phyloP scores from a whole-genome alignment of 179 eudicot species.

The Actinidia polygama region DNA sequence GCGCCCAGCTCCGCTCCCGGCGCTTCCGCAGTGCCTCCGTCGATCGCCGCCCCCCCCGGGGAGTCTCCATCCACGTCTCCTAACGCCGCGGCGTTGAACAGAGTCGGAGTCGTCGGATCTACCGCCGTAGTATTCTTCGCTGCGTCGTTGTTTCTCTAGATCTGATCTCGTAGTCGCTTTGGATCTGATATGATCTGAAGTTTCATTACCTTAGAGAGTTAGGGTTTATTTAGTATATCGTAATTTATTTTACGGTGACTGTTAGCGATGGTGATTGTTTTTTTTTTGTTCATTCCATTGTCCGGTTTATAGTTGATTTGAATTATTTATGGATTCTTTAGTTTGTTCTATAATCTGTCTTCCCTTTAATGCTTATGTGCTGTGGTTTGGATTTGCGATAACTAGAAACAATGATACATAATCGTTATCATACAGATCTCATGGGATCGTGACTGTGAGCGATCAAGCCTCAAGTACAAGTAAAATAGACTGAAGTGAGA shows the following conservation, averaged over 20 bases:
- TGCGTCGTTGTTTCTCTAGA: slow-evolving; percentile 53
- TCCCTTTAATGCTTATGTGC: background rate
- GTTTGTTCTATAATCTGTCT: background rate
- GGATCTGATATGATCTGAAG: background rate
- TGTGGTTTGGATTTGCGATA: background rate
- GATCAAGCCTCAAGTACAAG: background rate
- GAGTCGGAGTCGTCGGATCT: slow-evolving; percentile 55
- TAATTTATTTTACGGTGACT: background rate
- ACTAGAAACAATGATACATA: background rate
- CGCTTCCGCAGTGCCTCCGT: slow-evolving; percentile 23
- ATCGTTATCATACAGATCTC: background rate
- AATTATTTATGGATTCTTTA: slow-evolving; percentile 18
- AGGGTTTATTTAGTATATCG: slow-evolving; percentile 5
- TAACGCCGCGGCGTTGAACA: slow-evolving; percentile 40
- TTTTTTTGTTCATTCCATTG: background rate
- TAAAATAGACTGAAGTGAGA: background rate
- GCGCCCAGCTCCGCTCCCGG: slow-evolving; percentile 19
- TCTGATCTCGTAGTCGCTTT: slow-evolving; percentile 33
- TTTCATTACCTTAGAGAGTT: background rate
- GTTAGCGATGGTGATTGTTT: background rate
- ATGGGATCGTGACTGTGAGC: background rate
- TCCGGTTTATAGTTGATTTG: slow-evolving; percentile 1
- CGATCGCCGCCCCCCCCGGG: slow-evolving; percentile 21
- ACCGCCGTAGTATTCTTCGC: slow-evolving; percentile 40
- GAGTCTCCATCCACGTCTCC: slow-evolving; percentile 33